These are phyloP conservation scores for Xylariomycetidae sp. DNA, from an alignment of 2,329 filamentous ascomycete species.

Conservation along the genomic window DNA sequence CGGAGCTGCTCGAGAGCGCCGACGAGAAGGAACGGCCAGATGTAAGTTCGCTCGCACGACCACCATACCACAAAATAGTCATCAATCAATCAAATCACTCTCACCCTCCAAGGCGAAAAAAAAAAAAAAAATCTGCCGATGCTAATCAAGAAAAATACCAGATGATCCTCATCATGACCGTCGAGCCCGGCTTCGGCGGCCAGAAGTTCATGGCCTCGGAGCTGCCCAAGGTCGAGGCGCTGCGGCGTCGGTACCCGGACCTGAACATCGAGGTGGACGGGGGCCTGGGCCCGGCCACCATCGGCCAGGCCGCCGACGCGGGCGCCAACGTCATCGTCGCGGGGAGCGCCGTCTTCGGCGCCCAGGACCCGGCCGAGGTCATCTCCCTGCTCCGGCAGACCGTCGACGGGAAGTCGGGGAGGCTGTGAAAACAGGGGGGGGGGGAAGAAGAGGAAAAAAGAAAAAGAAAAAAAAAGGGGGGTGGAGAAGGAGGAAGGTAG, in stretches of 20 bases:
- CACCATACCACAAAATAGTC: no score
- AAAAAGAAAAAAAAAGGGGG: no score
- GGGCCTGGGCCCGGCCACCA: constrained; percentile 80
- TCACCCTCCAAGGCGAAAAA: no score
- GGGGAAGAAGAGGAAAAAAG: no score
- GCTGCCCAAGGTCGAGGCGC: constrained; percentile 84
- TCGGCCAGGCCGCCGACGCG: constrained; percentile 89
- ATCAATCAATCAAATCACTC: no score
- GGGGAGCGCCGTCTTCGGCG: constrained; percentile 92
- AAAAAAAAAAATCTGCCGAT: no score
- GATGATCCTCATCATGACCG: constrained; percentile 99
- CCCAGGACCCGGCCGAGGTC: constrained; percentile 80
- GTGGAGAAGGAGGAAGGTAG: no score
- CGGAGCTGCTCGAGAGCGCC: constrained; percentile 75
- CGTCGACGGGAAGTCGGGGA: constrained; percentile 58
- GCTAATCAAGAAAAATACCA: constrained; percentile 30
- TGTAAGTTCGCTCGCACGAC: constrained; percentile 54
- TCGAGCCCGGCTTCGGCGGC: constrained; percentile 93
- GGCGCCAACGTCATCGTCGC: constrained; percentile 98
- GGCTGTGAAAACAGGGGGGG: no score
- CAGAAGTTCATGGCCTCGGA: constrained; percentile 98
- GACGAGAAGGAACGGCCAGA: constrained; percentile 77
- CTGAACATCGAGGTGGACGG: constrained; percentile 98
- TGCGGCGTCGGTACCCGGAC: constrained; percentile 80
- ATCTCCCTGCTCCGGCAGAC: constrained; percentile 76